A percentile compares a stretch with the other conserved stretches of the same genome.
Evolutionary conservation across 2,329 filamentous ascomycete species (phyloP).

Genomic region (Aspergillus puulaauensis): DNA sequence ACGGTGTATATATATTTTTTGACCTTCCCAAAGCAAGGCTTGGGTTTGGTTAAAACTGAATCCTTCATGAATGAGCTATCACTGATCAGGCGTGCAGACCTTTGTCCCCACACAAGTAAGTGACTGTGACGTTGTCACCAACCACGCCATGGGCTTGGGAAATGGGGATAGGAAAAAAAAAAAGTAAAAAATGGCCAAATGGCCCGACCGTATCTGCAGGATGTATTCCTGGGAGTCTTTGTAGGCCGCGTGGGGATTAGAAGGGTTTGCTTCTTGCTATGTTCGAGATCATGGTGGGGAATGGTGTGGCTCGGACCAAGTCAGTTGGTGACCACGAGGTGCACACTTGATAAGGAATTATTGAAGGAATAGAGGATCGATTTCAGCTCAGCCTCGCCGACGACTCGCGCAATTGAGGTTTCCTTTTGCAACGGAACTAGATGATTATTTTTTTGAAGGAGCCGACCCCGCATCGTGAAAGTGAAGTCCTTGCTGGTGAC

Average conservation of each 20-base stretch:
- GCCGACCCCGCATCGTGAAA: neutral
- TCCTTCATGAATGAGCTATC: neutral
- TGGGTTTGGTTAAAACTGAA: too few species aligned
- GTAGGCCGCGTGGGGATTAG: neutral
- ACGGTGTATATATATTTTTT: too few species aligned
- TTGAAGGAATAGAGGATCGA: neutral
- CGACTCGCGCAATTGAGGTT: neutral
- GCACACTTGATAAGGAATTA: neutral
- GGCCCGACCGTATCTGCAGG: neutral
- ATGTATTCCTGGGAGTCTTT: neutral
- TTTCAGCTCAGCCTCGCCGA: neutral
- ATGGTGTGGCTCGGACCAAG: neutral
- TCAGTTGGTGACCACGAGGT: neutral
- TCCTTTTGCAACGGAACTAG: neutral
- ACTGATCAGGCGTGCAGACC: too few species aligned
- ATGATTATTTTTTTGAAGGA: neutral
- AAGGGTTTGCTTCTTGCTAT: neutral
- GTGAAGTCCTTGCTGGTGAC: neutral
- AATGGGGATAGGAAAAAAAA: neutral
- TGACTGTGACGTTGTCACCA: neutral
- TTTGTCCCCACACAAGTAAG: too few species aligned
- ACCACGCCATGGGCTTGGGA: neutral
- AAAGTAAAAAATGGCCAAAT: neutral
- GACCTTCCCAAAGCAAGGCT: too few species aligned
- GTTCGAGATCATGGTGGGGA: neutral